Evolutionary conservation across 2,329 filamentous ascomycete genomes (phyloP), one percentile per base, ranked within the genome.

Genomic region (Pestalotiopsis sp.): DNA sequence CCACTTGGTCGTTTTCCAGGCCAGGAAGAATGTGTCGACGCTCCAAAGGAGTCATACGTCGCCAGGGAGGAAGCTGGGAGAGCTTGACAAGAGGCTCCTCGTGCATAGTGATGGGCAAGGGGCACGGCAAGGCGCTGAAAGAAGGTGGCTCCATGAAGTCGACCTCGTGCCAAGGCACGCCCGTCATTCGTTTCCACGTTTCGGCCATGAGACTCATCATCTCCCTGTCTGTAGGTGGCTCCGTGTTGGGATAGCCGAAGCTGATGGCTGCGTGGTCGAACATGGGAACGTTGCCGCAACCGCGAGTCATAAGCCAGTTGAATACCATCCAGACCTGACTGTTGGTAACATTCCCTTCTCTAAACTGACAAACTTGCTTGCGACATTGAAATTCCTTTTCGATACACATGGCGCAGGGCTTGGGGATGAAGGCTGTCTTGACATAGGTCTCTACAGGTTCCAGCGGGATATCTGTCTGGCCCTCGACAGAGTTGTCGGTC

Each of bases 381-480:
- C 73, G 73, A 5, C 74, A 52, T 11, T 64, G n/a, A 3, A 20
- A 25, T 67, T 76, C 74, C 6, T 62, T 67, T n/a, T 72, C 57
- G 14, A 72, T 38, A 59, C 74, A 76, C 4, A 52, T 57, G 0
- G 61, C 6, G 45, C 74, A 76, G 1, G 73, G 71, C 67, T 73
- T 70, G 38, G 45, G 62, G 12, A 72, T 31, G 57, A 73, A 75
- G 14, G 70, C 74, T 1, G 73, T 75, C 3, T 5, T 5, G n/a
- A 76, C 36, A 1, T 68, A 45, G 5, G 58, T 67, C 49, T 66
- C 45, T 7, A 74, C 13, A 14, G 62, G 31, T 0, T 68, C 49
- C 45, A 63, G 38, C 23, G 64, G 13, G 9, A 61, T 36, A 1
- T 56, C 23, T 9, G 36, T 7, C 17, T 17, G 63, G 17, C 11